A percentile compares a stretch with the other conserved stretches of the same genome.
Evolutionary conservation across 1,284 basidiomycete species (phyloP).

Genomic region (Phylloporus sp.): DNA sequence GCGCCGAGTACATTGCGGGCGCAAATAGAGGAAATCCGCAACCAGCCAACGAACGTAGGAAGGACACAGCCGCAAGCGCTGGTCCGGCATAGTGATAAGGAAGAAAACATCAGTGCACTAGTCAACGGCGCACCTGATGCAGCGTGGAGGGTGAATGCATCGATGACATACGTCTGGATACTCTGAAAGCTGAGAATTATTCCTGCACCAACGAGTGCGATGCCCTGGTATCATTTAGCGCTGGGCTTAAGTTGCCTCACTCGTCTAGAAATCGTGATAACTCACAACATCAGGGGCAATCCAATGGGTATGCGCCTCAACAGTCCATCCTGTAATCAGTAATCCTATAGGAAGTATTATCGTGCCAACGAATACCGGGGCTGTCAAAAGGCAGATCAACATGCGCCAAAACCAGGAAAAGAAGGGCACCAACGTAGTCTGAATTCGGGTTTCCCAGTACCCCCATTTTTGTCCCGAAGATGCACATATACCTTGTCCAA

Average conservation of each 20-base stretch:
- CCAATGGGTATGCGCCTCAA: conserved; percentile 60
- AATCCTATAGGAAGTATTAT: conserved; percentile 61
- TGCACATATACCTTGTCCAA: conserved; percentile 53
- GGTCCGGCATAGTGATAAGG: background rate
- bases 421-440: conserved; percentile 34
- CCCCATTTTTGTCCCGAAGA: conserved; percentile 46
- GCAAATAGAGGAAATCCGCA: conserved; percentile 74
- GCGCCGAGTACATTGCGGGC: conserved; percentile 61
- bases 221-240: conserved; percentile 47
- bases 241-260: background rate
- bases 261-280: background rate
- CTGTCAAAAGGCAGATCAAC: conserved; percentile 36
- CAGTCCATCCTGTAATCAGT: conserved; percentile 70
- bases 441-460: conserved; percentile 53
- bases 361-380: conserved; percentile 62
- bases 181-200: conserved; percentile 49
- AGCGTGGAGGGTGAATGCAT: conserved; percentile 57
- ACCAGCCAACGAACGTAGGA: conserved; percentile 60
- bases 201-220: conserved; percentile 49
- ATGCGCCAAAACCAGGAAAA: background rate
- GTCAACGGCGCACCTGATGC: conserved; percentile 46
- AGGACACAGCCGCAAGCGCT: conserved; percentile 64
- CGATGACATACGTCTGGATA: conserved; percentile 58
- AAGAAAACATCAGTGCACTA: conserved; percentile 1
- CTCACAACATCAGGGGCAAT: conserved; percentile 67